Base-by-base conservation (phyloP, 2,329 filamentous ascomycete genomes). In the Cladosporium cucumerinum region DNA sequence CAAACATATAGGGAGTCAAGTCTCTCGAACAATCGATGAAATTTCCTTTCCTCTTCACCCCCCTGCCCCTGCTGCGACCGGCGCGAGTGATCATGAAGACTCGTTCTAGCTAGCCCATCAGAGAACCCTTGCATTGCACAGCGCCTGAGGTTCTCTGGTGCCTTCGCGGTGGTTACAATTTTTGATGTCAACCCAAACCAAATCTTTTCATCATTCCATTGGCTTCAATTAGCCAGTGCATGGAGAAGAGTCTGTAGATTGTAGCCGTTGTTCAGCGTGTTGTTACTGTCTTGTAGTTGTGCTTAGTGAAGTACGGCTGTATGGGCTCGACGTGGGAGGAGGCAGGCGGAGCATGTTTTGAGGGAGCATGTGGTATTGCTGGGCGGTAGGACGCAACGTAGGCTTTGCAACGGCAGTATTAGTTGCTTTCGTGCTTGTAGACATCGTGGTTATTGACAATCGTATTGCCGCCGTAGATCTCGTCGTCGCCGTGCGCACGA, bases 161-260 rank as follows among this genome's bases (percentile, higher is more conserved):
- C n/a, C n/a, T n/a, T n/a, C n/a, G n/a, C 2, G 6, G 16, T n/a
- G 36, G 36, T 43, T 18, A 7, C 36, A 43, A n/a, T 43, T 43
- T 43, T 43, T 43, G 36, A 10, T 43, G 8, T 18, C 36, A 43
- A 30, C 8, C 26, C n/a, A n/a, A n/a, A n/a, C n/a, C n/a, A n/a
- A n/a, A n/a, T n/a, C n/a, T 61, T 61, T 61, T 61, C 43, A 49
- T 49, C 43, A 61, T 23, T 23, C 11, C 57, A 61, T 61, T 61
- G 57, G 57, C 57, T 49, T 61, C 14, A 4, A 34, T 30, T 16
- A 34, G 57, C 57, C 43, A 51, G 43, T 61, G 57, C 28, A 51
- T 61, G 57, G 57, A 61, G 57, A 61, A 61, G 43, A 61, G 28
- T 30, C 43, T 49, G 39, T 28, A 49, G 8, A 5, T 34, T 32